A percentile compares a stretch with the other conserved stretches of the same genome.
phyloP scores from a whole-genome alignment of 768 basidiomycete genomes.

The Trametes meyenii region DNA sequence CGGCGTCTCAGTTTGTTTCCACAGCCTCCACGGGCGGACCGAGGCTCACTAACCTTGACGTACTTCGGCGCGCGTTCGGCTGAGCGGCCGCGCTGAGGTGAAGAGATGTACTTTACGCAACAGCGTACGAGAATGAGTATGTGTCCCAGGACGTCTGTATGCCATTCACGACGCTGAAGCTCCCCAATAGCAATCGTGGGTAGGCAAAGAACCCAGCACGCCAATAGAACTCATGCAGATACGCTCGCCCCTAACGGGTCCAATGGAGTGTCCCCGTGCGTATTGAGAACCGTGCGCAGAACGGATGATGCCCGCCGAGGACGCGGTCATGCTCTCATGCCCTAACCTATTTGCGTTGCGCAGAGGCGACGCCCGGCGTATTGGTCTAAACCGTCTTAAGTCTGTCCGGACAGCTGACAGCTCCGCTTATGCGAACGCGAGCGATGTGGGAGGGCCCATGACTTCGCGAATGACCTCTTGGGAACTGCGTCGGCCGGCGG shows the following conservation, averaged over 20 bases:
- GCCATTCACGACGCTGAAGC: neutral
- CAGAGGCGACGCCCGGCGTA: slow-evolving; percentile 4
- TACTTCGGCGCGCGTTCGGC: neutral
- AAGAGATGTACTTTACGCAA: too few species aligned
- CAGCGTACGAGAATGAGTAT: neutral
- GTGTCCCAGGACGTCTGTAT: neutral
- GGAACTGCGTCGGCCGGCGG: slow-evolving; percentile 14
- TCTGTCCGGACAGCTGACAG: slow-evolving; percentile 25
- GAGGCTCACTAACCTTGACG: slow-evolving; percentile 4
- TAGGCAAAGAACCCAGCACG: slow-evolving; percentile 9
- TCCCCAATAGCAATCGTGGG: slow-evolving; percentile 12
- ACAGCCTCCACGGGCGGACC: slow-evolving; percentile 6
- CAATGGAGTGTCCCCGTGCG: slow-evolving; percentile 5
- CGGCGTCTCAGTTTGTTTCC: slow-evolving; percentile 16
- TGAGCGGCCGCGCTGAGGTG: too few species aligned
- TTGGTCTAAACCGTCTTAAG: slow-evolving; percentile 24
- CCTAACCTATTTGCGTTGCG: slow-evolving; percentile 17
- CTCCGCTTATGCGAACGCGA: slow-evolving; percentile 19
- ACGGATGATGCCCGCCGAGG: slow-evolving; percentile 11
- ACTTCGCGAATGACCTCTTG: slow-evolving; percentile 25
- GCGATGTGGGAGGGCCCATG: slow-evolving; percentile 24
- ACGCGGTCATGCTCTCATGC: slow-evolving; percentile 12
- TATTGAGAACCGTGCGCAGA: slow-evolving; percentile 1
- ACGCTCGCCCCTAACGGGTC: slow-evolving; percentile 8
- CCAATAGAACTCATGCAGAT: slow-evolving; percentile 10